Percentiles rank a stretch among this genome's conserved stretches.
Evolutionary conservation across 1,284 basidiomycete genomes (phyloP).

Genomic region (Cryptococcus deneoformans): DNA sequence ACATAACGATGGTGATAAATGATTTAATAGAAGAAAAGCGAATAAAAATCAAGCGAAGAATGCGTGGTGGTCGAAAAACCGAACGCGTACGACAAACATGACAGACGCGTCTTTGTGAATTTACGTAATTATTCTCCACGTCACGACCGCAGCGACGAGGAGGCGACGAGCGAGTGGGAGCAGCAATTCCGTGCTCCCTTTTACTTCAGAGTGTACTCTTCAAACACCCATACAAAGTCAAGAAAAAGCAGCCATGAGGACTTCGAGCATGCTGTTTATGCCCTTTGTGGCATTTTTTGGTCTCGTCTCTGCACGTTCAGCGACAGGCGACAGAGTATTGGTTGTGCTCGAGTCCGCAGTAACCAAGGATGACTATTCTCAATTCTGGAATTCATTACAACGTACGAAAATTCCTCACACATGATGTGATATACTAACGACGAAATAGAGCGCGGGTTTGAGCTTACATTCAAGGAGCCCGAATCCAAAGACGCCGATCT

Average conservation of each 20-base stretch:
- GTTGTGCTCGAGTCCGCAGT: slow-evolving; percentile 73
- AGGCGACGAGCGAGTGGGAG: too few species aligned
- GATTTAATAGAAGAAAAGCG: neutral
- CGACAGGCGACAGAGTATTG: slow-evolving; percentile 75
- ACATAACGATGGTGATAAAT: too few species aligned
- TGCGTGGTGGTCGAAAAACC: neutral
- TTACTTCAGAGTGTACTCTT: neutral
- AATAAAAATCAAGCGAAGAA: neutral
- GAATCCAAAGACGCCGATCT: slow-evolving; percentile 66
- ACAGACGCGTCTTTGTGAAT: neutral
- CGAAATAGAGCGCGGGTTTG: slow-evolving; percentile 65
- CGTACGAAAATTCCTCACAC: slow-evolving; percentile 51
- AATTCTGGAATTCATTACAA: slow-evolving; percentile 75
- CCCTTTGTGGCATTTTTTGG: slow-evolving; percentile 15
- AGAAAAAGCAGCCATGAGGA: slow-evolving; percentile 4
- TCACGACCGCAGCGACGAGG: neutral
- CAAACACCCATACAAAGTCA: neutral
- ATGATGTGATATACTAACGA: neutral
- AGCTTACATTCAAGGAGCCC: slow-evolving; percentile 77
- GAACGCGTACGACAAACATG: neutral
- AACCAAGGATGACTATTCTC: slow-evolving; percentile 65
- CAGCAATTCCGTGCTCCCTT: neutral
- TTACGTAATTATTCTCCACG: neutral
- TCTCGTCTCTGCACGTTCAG: slow-evolving; percentile 61
- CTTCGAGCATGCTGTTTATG: slow-evolving; percentile 4